Percentiles rank a stretch among this genome's conserved stretches.
Conservation (phyloP, 305 asterid species). For the Solanum hybrid region DNA sequence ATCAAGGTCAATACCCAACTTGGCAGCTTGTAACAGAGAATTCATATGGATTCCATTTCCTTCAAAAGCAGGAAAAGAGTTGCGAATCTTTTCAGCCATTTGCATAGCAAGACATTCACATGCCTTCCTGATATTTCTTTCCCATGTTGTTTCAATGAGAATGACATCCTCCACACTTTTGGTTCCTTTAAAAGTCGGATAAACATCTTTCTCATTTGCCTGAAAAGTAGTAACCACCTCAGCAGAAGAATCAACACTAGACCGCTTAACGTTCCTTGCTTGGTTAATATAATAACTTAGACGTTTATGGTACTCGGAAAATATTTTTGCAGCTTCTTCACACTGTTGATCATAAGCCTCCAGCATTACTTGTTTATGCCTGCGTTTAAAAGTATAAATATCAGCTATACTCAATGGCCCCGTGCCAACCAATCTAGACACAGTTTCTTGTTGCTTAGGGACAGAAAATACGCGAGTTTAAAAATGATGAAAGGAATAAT, state of each 20-base stretch:
- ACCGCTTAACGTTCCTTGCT: conserved; percentile 70
- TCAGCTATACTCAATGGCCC: neutral
- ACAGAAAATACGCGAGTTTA: neutral
- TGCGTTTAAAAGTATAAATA: conserved; percentile 21
- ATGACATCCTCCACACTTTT: conserved; percentile 68
- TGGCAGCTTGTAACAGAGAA: conserved; percentile 64
- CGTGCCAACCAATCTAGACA: neutral
- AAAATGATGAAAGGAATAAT: neutral
- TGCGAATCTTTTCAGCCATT: conserved; percentile 63
- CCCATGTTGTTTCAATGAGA: conserved; percentile 74
- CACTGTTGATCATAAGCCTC: conserved; percentile 92
- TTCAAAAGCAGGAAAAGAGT: conserved; percentile 84
- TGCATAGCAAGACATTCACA: conserved; percentile 73
- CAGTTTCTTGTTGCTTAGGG: neutral
- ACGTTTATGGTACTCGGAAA: conserved; percentile 90
- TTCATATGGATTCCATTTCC: conserved; percentile 70
- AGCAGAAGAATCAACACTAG: conserved; percentile 40
- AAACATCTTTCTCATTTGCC: conserved; percentile 39
- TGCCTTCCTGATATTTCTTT: conserved; percentile 72
- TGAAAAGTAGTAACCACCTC: conserved; percentile 72
- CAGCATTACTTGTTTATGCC: conserved; percentile 92
- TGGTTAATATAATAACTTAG: conserved; percentile 60
- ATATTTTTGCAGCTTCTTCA: conserved; percentile 88
- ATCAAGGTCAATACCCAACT: conserved; percentile 61
- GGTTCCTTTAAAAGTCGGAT: conserved; percentile 35